Evolutionary conservation across 345 rosid species (phyloP), one percentile per base, ranked within the genome.

Genomic region (Pugionium cornutum): DNA sequence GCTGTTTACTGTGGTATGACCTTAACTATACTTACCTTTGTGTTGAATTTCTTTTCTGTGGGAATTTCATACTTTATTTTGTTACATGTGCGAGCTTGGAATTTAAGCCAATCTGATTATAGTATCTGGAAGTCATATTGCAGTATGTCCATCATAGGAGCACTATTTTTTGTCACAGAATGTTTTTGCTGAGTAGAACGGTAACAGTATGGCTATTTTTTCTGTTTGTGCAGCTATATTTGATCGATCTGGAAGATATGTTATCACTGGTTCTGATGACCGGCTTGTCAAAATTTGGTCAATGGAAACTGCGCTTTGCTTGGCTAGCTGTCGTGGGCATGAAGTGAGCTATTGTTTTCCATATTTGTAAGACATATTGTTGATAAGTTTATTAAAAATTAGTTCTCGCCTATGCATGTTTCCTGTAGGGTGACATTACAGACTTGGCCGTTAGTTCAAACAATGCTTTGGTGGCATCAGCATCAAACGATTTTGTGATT

Each of bases 281-380:
- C 92, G 99, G 63, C 92, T 94, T 70, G 99, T 94, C 69, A 94
- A 94, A 81, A 85, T 94, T 69, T 94, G 99, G 99, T 94, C 99
- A 7, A 94, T 90, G 99, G 99, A 94, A 86, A 85, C 96, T 80
- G 99, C 97, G 53, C 87, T 90, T 80, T 94, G 99, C 77, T 81
- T 94, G 85, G 95, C 96, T 76, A 87, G 99, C 80, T 94, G 99
- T 76, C 95, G 99, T 50, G 99, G 99, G 51, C 99, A 94, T 80
- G 97, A 94, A 84, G 99, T 94, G 79, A 72, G 91, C 84, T 76
- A 58, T 50, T 57, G 3, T 41, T 62, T 42, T 64, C 69, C 53
- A 58, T 70, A 49, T 47, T 43, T 68, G 29, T 50, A 64, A 50
- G 54, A 34, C 51, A 56, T 44, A 39, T 72, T 72, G 47, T 69